phyloP scores from a whole-genome alignment of 768 basidiomycete genomes.

The Xerocomellus dryophilus region DNA sequence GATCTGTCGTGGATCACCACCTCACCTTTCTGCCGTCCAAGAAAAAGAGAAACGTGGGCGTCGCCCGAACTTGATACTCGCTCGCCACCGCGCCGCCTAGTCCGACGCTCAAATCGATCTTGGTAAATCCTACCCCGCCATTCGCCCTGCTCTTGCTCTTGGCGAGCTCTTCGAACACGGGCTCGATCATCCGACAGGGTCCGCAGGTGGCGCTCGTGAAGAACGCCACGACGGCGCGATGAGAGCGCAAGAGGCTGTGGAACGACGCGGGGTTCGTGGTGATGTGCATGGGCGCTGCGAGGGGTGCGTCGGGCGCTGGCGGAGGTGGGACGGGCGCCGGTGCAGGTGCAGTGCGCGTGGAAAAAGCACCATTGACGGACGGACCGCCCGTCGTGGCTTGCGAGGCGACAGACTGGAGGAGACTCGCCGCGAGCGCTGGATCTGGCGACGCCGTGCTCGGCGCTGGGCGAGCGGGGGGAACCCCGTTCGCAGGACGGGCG shows the following conservation, averaged over 20 bases:
- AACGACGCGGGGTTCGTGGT: conserved; percentile 76
- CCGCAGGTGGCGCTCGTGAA: conserved; percentile 77
- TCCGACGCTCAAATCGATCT: conserved; percentile 77
- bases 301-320: conserved; percentile 39
- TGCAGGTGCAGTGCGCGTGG: not conserved
- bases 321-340: conserved; percentile 18
- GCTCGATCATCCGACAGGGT: conserved; percentile 82
- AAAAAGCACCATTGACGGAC: not conserved
- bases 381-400: conserved; percentile 40
- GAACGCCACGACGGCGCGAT: conserved; percentile 74
- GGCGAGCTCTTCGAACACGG: conserved; percentile 77
- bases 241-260: conserved; percentile 55
- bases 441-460: conserved; percentile 36
- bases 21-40: conserved; percentile 66
- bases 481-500: conserved; percentile 34
- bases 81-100: conserved; percentile 56
- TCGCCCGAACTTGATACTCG: conserved; percentile 66
- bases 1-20: conserved; percentile 1
- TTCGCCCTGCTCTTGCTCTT: conserved; percentile 50
- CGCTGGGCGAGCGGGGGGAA: conserved; percentile 30
- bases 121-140: conserved; percentile 68
- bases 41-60: conserved; percentile 91
- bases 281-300: conserved; percentile 63
- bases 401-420: conserved; percentile 56
- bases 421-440: conserved; percentile 48